A percentile compares a stretch with the other conserved stretches of the same genome.
Evolutionary conservation across 768 basidiomycete species (phyloP).

Genomic region (Naganishia onofrii): DNA sequence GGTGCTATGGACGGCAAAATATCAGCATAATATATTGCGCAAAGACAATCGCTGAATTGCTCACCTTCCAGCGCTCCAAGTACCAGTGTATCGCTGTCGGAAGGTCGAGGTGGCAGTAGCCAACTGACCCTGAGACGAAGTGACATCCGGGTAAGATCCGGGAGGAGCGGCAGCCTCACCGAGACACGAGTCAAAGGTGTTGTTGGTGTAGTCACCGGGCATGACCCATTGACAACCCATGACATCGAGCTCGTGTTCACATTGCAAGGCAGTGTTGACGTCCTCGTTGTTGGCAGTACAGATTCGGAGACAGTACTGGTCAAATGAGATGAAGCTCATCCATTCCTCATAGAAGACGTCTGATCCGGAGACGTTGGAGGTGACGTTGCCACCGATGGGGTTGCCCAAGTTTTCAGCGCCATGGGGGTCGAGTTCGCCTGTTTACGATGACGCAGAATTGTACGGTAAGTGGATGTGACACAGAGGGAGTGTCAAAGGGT

Average conservation of each 20-base stretch:
- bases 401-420: conserved; percentile 52
- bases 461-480: conserved; percentile 36
- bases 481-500: conserved; percentile 42
- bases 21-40: conserved; percentile 20
- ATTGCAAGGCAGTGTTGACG: conserved; percentile 52
- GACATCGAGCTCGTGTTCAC: conserved; percentile 52
- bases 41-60: background rate
- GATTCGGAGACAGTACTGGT: conserved; percentile 57
- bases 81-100: conserved; percentile 53
- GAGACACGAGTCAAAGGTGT: conserved; percentile 56
- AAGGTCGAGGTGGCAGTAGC: conserved; percentile 47
- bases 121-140: conserved; percentile 2
- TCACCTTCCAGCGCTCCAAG: conserved; percentile 43
- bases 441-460: background rate
- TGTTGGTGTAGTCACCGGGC: conserved; percentile 47
- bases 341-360: conserved; percentile 56
- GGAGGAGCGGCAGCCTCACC: conserved; percentile 55
- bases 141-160: conserved; percentile 52
- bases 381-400: conserved; percentile 54
- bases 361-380: conserved; percentile 49
- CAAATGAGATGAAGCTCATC: conserved; percentile 56
- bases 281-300: conserved; percentile 56
- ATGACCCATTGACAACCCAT: conserved; percentile 47
- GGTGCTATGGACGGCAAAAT: conserved; percentile 10
- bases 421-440: conserved; percentile 35